Base-by-base conservation (phyloP, 2,329 filamentous ascomycete species). In the Aureobasidium sp. region DNA sequence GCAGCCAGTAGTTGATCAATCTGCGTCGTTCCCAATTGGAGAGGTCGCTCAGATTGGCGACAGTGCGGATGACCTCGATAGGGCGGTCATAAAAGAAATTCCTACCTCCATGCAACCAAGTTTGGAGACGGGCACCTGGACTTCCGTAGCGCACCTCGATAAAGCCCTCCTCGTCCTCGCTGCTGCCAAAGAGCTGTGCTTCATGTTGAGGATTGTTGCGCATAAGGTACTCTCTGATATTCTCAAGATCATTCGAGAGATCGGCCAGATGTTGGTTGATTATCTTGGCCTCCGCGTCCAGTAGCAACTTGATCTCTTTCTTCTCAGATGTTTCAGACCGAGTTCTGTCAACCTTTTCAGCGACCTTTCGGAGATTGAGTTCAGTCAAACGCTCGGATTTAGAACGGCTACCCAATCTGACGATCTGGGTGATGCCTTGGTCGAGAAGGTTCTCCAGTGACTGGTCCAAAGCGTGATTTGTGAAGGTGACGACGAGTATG, bases 351-450 rank as follows among this genome's bases (percentile, higher is more conserved):
- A 70, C 66, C 0, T 65, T 60, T 15, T 68, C 61, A 1, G 66
- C 64, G 5, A 82, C 71, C 0, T 66, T 62, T 0, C 77, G 73
- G 6, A 88, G 75, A 60, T 83, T 86, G n/a, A 80, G 68, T 0
- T 68, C 67, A 9, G 79, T 67, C 0, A 89, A 71, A 1, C 72
- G 66, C 33, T 81, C 77, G 0, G 82, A 85, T 62, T 84, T 83
- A 1, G 79, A 84, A 17, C 78, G 78, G 0, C 77, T 79, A 0
- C 87, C 86, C 5, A 90, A 82, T 0, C 86, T 83, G 29, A 89
- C 78, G 29, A 89, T 77, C 6, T 82, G 74, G 0, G 71, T 66
- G 4, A 81, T 70, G 0, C 74, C 76, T 1, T 73, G 75, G 6
- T 81, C 73, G 0, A 83, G 64, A 0, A 88, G 70, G 62, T 87